These are phyloP conservation scores for Seiridium unicorne DNA, from an alignment of 2,329 filamentous ascomycete species.

Conservation along the genomic window DNA sequence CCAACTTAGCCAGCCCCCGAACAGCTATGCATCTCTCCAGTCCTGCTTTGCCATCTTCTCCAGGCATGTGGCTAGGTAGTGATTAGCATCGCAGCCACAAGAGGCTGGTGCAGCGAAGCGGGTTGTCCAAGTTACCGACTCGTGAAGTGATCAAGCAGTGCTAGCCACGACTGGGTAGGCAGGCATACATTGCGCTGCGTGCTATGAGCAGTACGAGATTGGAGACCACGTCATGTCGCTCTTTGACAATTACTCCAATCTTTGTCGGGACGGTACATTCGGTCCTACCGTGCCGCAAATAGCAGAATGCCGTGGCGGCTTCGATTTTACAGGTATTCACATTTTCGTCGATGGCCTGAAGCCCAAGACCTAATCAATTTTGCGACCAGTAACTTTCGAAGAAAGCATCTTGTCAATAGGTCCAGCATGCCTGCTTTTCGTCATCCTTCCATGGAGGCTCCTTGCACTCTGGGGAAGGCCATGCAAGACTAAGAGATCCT, in stretches of 20 bases:
- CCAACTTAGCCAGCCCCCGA: no score
- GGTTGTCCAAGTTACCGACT: no score
- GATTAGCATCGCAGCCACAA: background rate
- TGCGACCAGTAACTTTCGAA: conserved; percentile 6
- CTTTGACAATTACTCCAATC: background rate
- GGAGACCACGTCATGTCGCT: background rate
- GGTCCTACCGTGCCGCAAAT: background rate
- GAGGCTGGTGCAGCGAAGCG: background rate
- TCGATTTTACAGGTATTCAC: conserved; percentile 7
- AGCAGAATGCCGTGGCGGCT: background rate
- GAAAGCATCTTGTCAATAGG: conserved; percentile 7
- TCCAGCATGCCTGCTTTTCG: conserved; percentile 5
- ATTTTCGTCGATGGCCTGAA: background rate
- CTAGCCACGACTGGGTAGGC: background rate
- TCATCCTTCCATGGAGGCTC: conserved; percentile 1
- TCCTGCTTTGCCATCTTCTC: no score
- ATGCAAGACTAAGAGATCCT: background rate
- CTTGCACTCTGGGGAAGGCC: background rate
- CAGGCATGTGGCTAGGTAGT: background rate
- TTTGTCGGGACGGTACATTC: background rate
- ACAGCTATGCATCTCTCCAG: no score
- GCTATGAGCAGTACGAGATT: background rate
- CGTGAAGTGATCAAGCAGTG: background rate
- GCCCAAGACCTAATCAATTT: background rate
- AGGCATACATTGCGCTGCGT: background rate